phyloP scores from a whole-genome alignment of 2,329 filamentous ascomycete genomes.

The Periconia sp. region DNA sequence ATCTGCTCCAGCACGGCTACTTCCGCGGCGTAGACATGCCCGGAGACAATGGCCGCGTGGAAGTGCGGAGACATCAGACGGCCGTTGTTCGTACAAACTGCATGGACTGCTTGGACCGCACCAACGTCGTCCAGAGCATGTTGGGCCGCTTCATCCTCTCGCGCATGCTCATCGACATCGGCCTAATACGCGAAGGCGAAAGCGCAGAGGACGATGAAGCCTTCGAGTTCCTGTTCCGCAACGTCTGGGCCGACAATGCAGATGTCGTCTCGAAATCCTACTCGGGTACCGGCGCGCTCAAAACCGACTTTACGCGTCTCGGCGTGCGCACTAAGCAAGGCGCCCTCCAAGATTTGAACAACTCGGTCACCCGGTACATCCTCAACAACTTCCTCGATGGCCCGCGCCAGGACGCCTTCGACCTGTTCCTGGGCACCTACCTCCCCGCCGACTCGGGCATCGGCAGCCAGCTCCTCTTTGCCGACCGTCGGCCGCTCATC shows the following conservation, averaged over 20 bases:
- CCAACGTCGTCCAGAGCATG: slow-evolving; percentile 98
- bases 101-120: slow-evolving; percentile 98
- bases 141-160: slow-evolving; percentile 86
- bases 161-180: slow-evolving; percentile 82
- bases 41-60: slow-evolving; percentile 71
- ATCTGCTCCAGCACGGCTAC: slow-evolving; percentile 79
- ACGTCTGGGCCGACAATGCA: slow-evolving; percentile 97
- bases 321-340: slow-evolving; percentile 85
- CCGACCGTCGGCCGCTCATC: slow-evolving; percentile 79
- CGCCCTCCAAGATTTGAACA: slow-evolving; percentile 80
- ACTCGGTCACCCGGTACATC: slow-evolving; percentile 86
- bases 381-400: slow-evolving; percentile 95
- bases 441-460: slow-evolving; percentile 71
- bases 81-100: slow-evolving; percentile 96
- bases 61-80: slow-evolving; percentile 78
- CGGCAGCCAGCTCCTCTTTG: slow-evolving; percentile 74
- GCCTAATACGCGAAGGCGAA: slow-evolving; percentile 74
- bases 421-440: slow-evolving; percentile 88
- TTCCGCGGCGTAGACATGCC: slow-evolving; percentile 91
- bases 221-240: slow-evolving; percentile 92
- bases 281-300: slow-evolving; percentile 93
- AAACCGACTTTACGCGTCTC: slow-evolving; percentile 96
- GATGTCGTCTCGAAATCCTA: slow-evolving; percentile 92
- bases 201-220: slow-evolving; percentile 75
- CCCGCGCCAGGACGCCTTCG: slow-evolving; percentile 90